phyloP scores from a whole-genome alignment of 345 rosid genomes.

The Heritiera fomes region DNA sequence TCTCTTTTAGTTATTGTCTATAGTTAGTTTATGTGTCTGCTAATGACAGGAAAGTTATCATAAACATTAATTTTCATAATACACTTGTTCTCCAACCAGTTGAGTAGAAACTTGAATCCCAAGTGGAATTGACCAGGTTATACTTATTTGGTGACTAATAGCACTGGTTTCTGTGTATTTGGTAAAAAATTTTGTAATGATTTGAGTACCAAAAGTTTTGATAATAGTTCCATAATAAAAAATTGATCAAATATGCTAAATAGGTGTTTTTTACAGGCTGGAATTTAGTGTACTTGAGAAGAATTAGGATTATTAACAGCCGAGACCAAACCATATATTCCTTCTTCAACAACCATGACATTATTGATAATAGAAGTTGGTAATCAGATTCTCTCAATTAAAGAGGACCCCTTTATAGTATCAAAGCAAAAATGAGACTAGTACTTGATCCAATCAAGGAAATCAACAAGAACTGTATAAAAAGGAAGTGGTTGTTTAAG shows the following conservation, averaged over 20 bases:
- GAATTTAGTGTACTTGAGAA: conserved; percentile 14
- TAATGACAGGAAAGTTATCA: not conserved
- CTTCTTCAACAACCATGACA: conserved; percentile 12
- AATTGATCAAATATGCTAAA: not conserved
- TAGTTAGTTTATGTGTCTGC: not conserved
- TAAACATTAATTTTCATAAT: not conserved
- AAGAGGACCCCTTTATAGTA: conserved; percentile 13
- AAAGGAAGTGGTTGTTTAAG: conserved; percentile 14
- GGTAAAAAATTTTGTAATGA: not conserved
- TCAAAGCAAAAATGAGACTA: conserved; percentile 23
- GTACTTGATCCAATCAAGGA: conserved; percentile 18
- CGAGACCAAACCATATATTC: conserved; percentile 26
- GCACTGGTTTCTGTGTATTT: not conserved
- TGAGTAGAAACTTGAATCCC: not conserved
- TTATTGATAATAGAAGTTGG: conserved; percentile 31
- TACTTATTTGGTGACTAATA: not conserved
- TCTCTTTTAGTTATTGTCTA: not conserved
- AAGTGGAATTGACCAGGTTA: not conserved
- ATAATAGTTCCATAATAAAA: not conserved
- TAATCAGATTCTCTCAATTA: conserved; percentile 26
- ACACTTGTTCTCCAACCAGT: not conserved
- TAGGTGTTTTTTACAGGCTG: conserved; percentile 28
- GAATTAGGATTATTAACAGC: conserved; percentile 24
- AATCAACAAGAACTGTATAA: conserved; percentile 4
- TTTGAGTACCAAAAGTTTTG: not conserved